These are phyloP conservation scores for Miscanthus lutarioriparius DNA, from an alignment of 176 grass and related monocot genomes.

Conservation along the genomic window DNA sequence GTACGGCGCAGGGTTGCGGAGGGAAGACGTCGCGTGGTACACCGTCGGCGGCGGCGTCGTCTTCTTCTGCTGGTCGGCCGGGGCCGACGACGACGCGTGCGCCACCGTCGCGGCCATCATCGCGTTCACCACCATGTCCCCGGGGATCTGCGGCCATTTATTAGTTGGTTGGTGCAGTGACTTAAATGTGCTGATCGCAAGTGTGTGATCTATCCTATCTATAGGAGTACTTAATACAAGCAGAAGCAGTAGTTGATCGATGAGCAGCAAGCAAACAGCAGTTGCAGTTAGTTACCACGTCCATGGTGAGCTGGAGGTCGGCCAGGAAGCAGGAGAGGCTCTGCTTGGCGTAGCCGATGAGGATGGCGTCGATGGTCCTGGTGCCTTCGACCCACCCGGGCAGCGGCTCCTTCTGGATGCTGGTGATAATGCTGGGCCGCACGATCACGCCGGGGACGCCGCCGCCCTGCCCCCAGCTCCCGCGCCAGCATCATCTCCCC, in stretches of 20 bases:
- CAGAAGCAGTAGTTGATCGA: no score
- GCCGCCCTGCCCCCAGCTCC: not conserved
- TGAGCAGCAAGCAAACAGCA: no score
- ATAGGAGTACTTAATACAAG: no score
- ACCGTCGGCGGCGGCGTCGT: not conserved
- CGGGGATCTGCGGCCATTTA: slow-evolving; percentile 56
- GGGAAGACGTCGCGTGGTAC: slow-evolving; percentile 71
- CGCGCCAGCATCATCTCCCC: slow-evolving; percentile 73
- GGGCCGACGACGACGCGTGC: slow-evolving; percentile 3
- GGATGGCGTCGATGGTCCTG: slow-evolving; percentile 58
- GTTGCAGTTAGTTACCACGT: slow-evolving; percentile 33
- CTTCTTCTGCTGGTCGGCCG: not conserved
- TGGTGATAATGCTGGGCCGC: slow-evolving; percentile 84
- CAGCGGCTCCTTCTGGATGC: slow-evolving; percentile 61
- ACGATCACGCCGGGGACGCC: slow-evolving; percentile 51
- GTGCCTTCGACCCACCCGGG: slow-evolving; percentile 86
- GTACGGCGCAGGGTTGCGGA: slow-evolving; percentile 62
- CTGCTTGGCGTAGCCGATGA: slow-evolving; percentile 71
- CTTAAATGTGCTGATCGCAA: no score
- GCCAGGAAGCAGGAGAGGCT: slow-evolving; percentile 78
- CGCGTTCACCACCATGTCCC: slow-evolving; percentile 92
- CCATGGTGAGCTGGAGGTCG: slow-evolving; percentile 70
- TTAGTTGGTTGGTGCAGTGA: no score
- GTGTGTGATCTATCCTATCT: no score
- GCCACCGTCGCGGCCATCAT: slow-evolving; percentile 60